Evolutionary conservation across 352 stramenopile species (phyloP).

Genomic region (Salisapilia sapeloensis): DNA sequence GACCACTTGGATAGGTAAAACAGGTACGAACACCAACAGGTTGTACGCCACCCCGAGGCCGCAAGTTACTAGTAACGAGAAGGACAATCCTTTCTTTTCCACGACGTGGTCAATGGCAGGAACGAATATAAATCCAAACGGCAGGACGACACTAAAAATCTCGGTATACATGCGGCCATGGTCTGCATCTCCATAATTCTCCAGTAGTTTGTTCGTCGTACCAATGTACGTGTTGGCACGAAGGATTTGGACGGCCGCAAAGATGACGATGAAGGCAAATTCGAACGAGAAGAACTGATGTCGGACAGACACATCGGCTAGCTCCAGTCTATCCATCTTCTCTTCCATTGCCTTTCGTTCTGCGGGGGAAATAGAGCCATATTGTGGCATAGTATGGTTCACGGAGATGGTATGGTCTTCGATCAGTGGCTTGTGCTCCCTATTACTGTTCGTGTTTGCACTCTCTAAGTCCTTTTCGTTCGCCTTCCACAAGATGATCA

Average conservation of each 20-base stretch:
- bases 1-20: slow-evolving; percentile 36
- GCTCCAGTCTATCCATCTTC: slow-evolving; percentile 8
- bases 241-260: slow-evolving; percentile 55
- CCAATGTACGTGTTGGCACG: slow-evolving; percentile 74
- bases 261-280: slow-evolving; percentile 59
- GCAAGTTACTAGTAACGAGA: slow-evolving; percentile 63
- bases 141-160: slow-evolving; percentile 72
- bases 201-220: slow-evolving; percentile 68
- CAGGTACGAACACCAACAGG: slow-evolving; percentile 42
- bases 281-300: slow-evolving; percentile 66
- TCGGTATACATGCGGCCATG: slow-evolving; percentile 64
- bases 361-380: slow-evolving; percentile 7
- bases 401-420: slow-evolving; percentile 1
- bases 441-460: slow-evolving; percentile 1
- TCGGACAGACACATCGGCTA: slow-evolving; percentile 33
- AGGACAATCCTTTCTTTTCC: slow-evolving; percentile 38
- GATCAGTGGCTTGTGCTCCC: slow-evolving; percentile 13
- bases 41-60: slow-evolving; percentile 58
- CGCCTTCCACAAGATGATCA: slow-evolving; percentile 59
- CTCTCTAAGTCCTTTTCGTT: slow-evolving; percentile 19
- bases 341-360: slow-evolving; percentile 8
- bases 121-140: slow-evolving; percentile 72
- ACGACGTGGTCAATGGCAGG: slow-evolving; percentile 74
- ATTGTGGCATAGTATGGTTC: slow-evolving; percentile 2
- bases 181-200: slow-evolving; percentile 63